Percentiles rank a stretch among this genome's conserved stretches.
phyloP scores from a whole-genome alignment of 805 yeast species.

The Myxozyma lipomycoides region DNA sequence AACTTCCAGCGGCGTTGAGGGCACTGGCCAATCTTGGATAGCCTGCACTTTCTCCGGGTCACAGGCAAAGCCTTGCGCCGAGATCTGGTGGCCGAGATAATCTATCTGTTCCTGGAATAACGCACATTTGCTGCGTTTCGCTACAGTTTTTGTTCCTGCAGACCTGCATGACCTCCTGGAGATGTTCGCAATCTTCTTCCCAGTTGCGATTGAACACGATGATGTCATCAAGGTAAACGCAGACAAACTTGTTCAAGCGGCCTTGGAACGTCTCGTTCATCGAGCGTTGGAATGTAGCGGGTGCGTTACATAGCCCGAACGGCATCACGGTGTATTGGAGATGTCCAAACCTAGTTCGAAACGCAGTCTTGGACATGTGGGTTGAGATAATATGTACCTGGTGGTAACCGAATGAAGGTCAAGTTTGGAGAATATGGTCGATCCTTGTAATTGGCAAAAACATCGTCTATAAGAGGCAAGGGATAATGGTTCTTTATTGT shows the following conservation, averaged over 20 bases:
- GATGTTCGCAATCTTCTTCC: no score
- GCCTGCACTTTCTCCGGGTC: no score
- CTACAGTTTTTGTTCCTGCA: no score
- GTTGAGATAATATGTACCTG: slow-evolving; percentile 33
- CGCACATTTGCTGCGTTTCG: no score
- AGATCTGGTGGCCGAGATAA: no score
- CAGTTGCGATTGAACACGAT: no score
- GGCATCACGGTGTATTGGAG: slow-evolving; percentile 34
- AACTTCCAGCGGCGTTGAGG: no score
- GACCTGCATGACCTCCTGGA: no score
- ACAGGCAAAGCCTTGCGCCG: no score
- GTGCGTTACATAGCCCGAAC: no score
- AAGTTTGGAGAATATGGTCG: slow-evolving; percentile 23
- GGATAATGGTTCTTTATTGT: slow-evolving; percentile 29
- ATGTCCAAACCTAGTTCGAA: slow-evolving; percentile 27
- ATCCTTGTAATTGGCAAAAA: slow-evolving; percentile 10
- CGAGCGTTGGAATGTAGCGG: slow-evolving; percentile 31
- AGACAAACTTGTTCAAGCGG: slow-evolving; percentile 5
- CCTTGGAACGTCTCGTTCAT: slow-evolving; percentile 12
- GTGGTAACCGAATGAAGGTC: slow-evolving; percentile 18
- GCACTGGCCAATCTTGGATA: no score
- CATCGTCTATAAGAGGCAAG: slow-evolving; percentile 18
- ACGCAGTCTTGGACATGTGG: slow-evolving; percentile 30
- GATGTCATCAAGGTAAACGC: slow-evolving; percentile 30
- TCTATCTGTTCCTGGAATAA: no score